phyloP scores from a whole-genome alignment of 306 rosid genomes.

The Acacia acuminata region DNA sequence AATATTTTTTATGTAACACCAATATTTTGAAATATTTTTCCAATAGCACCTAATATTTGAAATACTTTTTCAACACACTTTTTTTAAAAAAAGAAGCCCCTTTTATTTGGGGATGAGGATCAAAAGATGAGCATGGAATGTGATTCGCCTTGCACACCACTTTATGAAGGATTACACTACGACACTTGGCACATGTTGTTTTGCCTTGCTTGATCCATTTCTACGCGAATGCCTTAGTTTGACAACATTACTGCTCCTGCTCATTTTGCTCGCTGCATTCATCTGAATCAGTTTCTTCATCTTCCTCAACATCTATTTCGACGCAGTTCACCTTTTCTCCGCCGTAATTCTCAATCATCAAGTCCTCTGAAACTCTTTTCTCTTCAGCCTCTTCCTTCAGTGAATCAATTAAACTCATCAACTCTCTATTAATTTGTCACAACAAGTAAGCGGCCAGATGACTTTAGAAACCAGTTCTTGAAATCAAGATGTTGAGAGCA shows the following conservation, averaged over 20 bases:
- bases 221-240: too few species aligned
- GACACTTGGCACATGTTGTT: too few species aligned
- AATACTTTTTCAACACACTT: too few species aligned
- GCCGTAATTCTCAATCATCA: background rate
- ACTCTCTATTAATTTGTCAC: background rate
- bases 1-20: too few species aligned
- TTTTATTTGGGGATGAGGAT: too few species aligned
- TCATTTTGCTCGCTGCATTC: background rate
- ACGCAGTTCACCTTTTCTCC: background rate
- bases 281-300: background rate
- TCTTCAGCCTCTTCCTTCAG: background rate
- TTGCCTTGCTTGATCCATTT: background rate
- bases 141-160: too few species aligned
- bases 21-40: too few species aligned
- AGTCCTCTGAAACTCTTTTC: background rate
- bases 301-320: background rate
- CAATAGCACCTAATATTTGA: too few species aligned
- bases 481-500: constrained; percentile 34
- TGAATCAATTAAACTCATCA: background rate
- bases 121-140: too few species aligned
- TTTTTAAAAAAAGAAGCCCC: too few species aligned
- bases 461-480: background rate
- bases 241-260: background rate
- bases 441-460: background rate
- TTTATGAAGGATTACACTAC: too few species aligned